Base-by-base conservation (phyloP, 2,329 filamentous ascomycete species). In the Trichoderma asperellum region DNA sequence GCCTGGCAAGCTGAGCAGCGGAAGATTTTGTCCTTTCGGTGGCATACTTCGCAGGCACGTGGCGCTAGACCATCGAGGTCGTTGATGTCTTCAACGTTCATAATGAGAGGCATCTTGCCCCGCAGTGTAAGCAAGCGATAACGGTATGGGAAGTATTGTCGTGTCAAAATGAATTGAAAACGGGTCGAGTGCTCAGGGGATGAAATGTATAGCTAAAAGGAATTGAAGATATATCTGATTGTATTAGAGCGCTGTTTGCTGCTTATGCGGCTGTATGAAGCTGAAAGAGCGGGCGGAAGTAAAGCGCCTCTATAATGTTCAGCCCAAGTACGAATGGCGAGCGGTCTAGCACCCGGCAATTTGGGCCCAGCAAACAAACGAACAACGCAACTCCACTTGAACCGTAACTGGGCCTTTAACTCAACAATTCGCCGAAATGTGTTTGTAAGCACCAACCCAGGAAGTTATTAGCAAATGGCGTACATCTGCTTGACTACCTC, bases 1-100 rank as follows among this genome's bases (percentile, higher is more conserved):
- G 78, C 79, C 53, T 76, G 79, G 75, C 84, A 87, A 5, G 74
- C 79, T 4, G 75, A 70, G 71, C 84, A 87, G 63, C 75, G 78
- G 5, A 75, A 49, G 47, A 49, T 5, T 4, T 24, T 49, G 47
- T 49, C 47, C 4, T 49, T 4, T 11, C 47, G n/a, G 14, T 12
- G 21, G 21, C 47, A 49, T 49, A 49, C 8, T 14, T 49, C 47
- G 47, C 47, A 49, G n/a, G 47, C 47, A 2, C 47, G 47, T 24
- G 47, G 47, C 21, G 47, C 47, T 12, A 49, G 47, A 24, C 47
- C 47, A 24, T 49, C 47, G 47, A 49, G 47, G 47, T 10, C 24
- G 47, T 49, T 14, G 21, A 49, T 24, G 21, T 49, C 47, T 24
- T 49, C 47, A 24, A 21, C 10, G 11, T 49, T 49, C n/a, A 21